Conservation (phyloP, 345 rosid genomes). For the Combretum micranthum region DNA sequence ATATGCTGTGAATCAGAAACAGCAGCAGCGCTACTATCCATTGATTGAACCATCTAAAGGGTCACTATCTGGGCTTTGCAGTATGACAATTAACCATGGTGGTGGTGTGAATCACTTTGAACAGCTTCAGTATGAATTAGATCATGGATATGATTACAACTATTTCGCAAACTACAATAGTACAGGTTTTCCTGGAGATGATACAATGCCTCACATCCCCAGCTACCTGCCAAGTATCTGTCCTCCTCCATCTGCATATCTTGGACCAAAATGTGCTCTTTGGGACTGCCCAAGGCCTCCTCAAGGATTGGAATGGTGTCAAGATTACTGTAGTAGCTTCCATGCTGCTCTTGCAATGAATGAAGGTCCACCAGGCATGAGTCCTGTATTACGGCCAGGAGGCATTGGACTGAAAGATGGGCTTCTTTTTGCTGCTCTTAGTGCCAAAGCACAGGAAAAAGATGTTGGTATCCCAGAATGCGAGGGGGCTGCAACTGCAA, state of each 20-base stretch:
- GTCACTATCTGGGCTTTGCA: slow-evolving; percentile 28
- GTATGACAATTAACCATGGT: slow-evolving; percentile 22
- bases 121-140: slow-evolving; percentile 60
- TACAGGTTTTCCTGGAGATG: slow-evolving; percentile 43
- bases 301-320: slow-evolving; percentile 80
- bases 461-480: slow-evolving; percentile 96
- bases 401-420: slow-evolving; percentile 88
- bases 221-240: slow-evolving; percentile 55
- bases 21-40: slow-evolving; percentile 45
- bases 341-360: slow-evolving; percentile 76
- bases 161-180: slow-evolving; percentile 43
- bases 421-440: slow-evolving; percentile 80
- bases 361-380: slow-evolving; percentile 95
- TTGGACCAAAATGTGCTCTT: slow-evolving; percentile 97
- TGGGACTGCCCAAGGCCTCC: slow-evolving; percentile 99
- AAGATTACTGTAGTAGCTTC: slow-evolving; percentile 88
- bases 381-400: slow-evolving; percentile 82
- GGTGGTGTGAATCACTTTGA: slow-evolving; percentile 48
- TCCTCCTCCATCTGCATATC: slow-evolving; percentile 87
- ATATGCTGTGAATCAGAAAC: slow-evolving; percentile 48
- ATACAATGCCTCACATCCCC: slow-evolving; percentile 42
- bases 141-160: slow-evolving; percentile 55
- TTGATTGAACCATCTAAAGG: slow-evolving; percentile 51
- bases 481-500: slow-evolving; percentile 99
- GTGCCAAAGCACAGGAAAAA: slow-evolving; percentile 76